phyloP scores from a whole-genome alignment of 768 basidiomycete genomes.

The Lactarius akahatsu region DNA sequence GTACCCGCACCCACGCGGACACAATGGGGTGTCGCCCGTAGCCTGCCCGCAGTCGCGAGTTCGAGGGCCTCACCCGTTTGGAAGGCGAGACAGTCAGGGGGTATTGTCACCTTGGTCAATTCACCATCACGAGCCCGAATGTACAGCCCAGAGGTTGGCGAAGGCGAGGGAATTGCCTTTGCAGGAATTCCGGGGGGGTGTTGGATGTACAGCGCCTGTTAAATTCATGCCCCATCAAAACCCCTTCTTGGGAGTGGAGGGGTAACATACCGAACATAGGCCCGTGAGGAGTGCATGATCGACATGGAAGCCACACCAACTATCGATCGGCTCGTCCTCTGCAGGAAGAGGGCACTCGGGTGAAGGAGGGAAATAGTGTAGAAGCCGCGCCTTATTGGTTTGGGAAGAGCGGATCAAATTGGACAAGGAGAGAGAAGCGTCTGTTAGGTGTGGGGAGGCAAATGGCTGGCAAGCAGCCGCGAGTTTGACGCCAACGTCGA shows the following conservation, averaged over 20 bases:
- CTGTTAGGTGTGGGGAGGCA: slow-evolving; percentile 64
- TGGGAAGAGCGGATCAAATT: slow-evolving; percentile 72
- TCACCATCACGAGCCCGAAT: slow-evolving; percentile 82
- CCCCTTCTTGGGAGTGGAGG: slow-evolving; percentile 11
- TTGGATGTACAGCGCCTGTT: slow-evolving; percentile 80
- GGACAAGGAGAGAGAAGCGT: slow-evolving; percentile 66
- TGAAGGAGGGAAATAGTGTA: slow-evolving; percentile 92
- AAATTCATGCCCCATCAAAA: slow-evolving; percentile 2
- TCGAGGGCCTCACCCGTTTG: slow-evolving; percentile 97
- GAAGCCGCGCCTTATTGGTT: slow-evolving; percentile 85
- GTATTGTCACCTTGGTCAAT: slow-evolving; percentile 83
- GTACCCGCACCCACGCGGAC: slow-evolving; percentile 67
- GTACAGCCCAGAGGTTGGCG: slow-evolving; percentile 80
- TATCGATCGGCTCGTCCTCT: slow-evolving; percentile 72
- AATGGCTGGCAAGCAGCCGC: slow-evolving; percentile 91
- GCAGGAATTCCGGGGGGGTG: slow-evolving; percentile 45
- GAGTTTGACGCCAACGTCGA: slow-evolving; percentile 75
- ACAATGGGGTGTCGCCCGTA: slow-evolving; percentile 94
- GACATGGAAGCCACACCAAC: slow-evolving; percentile 93
- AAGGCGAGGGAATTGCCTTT: slow-evolving; percentile 60
- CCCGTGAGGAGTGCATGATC: slow-evolving; percentile 93
- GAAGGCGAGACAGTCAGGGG: slow-evolving; percentile 82
- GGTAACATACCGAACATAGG: slow-evolving; percentile 70
- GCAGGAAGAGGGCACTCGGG: slow-evolving; percentile 38
- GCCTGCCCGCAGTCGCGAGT: slow-evolving; percentile 73